Evolutionary conservation across 2,329 filamentous ascomycete genomes (phyloP), one percentile per base, ranked within the genome.

Genomic region (Xylaria multiplex): DNA sequence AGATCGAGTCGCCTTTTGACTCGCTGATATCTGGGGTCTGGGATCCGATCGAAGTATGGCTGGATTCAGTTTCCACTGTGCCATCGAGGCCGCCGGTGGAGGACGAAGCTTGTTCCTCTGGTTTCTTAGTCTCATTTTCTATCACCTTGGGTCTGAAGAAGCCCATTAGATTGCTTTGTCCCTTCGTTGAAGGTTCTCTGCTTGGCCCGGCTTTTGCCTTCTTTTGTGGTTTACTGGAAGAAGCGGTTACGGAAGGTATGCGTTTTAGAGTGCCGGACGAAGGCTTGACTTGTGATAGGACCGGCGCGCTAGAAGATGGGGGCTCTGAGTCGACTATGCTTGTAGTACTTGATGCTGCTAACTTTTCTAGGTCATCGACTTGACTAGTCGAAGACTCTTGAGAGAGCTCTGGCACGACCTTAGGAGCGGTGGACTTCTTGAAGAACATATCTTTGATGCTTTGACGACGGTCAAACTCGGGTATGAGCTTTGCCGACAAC

Each of bases 361-460:
- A 13, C 8, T 57, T 58, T 40, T 61, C 49, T 40, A 40, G 24
- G 7, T 48, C 48, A 5, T 61, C 22, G 9, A 11, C 48, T 40
- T 65, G 58, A 30, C 27, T 63, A 5, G 45, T 22, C 6, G 62
- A 54, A 19, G 58, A 32, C 5, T 68, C 62, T n/a, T 62, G 64
- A 2, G 66, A 56, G 22, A 65, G 69, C 35, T 66, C 49, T 24
- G 72, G 62, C 9, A 66, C 64, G 35, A 64, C 57, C 59, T 73
- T 70, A 14, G 65, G 53, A 65, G 68, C 66, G 24, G 78, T 69
- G 54, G 85, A 76, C 71, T 86, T 90, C 72, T 85, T 88, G 65
- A 83, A 83, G 76, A 98, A 97, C 96, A 99, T 98, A 75, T 97
- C 93, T 72, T 91, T 92, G 75, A 99, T 97, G 76, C 84, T 97